phyloP scores from a whole-genome alignment of 208 protist species.

The Leishmania guyanensis region DNA sequence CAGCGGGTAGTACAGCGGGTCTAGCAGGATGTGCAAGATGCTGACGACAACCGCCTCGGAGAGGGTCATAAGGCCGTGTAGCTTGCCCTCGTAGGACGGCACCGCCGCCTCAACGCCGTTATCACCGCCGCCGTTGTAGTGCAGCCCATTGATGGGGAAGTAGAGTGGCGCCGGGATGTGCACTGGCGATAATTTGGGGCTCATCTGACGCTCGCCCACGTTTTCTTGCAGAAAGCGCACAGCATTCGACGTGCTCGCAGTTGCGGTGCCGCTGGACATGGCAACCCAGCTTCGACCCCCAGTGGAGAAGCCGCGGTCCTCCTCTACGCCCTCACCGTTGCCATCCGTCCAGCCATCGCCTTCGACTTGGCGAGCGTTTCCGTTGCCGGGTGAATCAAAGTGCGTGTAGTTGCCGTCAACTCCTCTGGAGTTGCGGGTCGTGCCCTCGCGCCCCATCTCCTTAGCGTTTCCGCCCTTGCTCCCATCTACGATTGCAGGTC shows the following conservation, averaged over 20 bases:
- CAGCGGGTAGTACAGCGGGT: conserved; percentile 95
- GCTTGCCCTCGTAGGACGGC: conserved; percentile 27
- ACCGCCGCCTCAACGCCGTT: conserved; percentile 2
- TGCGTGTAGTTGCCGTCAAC: background rate
- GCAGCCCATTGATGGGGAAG: conserved; percentile 10
- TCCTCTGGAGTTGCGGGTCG: background rate
- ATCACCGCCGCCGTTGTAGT: background rate
- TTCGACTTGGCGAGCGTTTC: background rate
- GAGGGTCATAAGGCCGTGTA: conserved; percentile 72
- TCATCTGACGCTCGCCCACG: conserved; percentile 22
- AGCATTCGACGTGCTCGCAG: conserved; percentile 40
- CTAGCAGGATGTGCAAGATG: conserved; percentile 94
- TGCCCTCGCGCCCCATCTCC: conserved; percentile 7
- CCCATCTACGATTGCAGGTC: background rate
- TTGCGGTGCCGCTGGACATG: background rate
- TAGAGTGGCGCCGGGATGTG: conserved; percentile 22
- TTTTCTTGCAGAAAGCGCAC: conserved; percentile 51
- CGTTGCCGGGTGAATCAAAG: background rate
- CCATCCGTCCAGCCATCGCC: conserved; percentile 3
- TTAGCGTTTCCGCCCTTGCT: background rate
- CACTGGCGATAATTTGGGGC: conserved; percentile 28
- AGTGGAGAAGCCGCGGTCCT: conserved; percentile 3
- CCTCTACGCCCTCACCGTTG: background rate
- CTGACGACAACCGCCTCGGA: conserved; percentile 89
- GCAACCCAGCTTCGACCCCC: background rate